These are phyloP conservation scores for Tolypocladium ophioglossoides DNA, from an alignment of 2,329 filamentous ascomycete species.

Conservation along the genomic window DNA sequence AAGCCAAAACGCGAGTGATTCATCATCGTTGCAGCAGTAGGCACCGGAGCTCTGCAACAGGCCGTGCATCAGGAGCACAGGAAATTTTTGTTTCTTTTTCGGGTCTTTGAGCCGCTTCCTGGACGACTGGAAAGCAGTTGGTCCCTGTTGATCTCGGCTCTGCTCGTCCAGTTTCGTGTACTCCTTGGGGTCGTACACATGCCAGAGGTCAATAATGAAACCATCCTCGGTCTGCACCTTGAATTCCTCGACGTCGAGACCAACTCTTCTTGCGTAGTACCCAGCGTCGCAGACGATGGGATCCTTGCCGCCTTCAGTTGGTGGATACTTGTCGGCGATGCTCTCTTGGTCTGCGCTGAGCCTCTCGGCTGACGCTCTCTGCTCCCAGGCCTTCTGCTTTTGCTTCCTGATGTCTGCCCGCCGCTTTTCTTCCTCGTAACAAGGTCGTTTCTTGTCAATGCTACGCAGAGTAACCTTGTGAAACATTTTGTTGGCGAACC, in stretches of 20 bases:
- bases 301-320: slow-evolving; percentile 73
- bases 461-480: slow-evolving; percentile 46
- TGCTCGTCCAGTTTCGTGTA: slow-evolving; percentile 44
- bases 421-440: slow-evolving; percentile 61
- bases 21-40: slow-evolving; percentile 83
- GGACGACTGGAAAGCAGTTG: slow-evolving; percentile 46
- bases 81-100: slow-evolving; percentile 48
- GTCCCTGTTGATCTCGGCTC: slow-evolving; percentile 40
- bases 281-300: slow-evolving; percentile 66
- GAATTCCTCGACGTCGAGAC: slow-evolving; percentile 74
- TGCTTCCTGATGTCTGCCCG: slow-evolving; percentile 45
- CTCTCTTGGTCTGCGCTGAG: slow-evolving; percentile 30
- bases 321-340: slow-evolving; percentile 49
- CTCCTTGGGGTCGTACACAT: slow-evolving; percentile 75
- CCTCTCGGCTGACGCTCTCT: slow-evolving; percentile 23
- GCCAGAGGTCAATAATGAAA: slow-evolving; percentile 82
- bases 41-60: slow-evolving; percentile 80
- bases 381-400: slow-evolving; percentile 53
- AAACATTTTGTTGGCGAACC: slow-evolving; percentile 36
- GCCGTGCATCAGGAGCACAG: slow-evolving; percentile 79
- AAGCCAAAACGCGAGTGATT: slow-evolving; percentile 82
- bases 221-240: slow-evolving; percentile 89
- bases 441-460: slow-evolving; percentile 51
- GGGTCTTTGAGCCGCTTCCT: slow-evolving; percentile 25
- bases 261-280: slow-evolving; percentile 82